Percentiles rank a stretch among this genome's conserved stretches.
Evolutionary conservation across 106 monocot species (phyloP).

Genomic region (Dendrobium chrysotoxum): DNA sequence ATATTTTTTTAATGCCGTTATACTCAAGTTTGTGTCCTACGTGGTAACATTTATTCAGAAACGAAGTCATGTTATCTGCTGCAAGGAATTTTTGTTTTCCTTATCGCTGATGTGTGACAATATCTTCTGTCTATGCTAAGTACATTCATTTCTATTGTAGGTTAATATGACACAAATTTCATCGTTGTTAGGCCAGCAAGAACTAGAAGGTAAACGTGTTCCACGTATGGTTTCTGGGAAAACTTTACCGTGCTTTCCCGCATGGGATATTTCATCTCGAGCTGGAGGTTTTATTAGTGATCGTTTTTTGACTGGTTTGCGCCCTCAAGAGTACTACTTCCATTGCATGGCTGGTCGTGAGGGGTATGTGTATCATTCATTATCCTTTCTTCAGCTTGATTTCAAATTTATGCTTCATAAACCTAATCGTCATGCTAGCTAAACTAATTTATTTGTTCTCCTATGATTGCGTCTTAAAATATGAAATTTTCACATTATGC

Average conservation of each 20-base stretch:
- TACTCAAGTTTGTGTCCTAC: neutral
- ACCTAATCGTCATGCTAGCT: neutral
- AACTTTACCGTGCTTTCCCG: conserved; percentile 92
- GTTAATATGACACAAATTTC: conserved; percentile 97
- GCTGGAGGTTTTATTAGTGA: conserved; percentile 92
- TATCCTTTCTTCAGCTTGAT: neutral
- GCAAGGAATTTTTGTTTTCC: neutral
- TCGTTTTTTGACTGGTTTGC: conserved; percentile 90
- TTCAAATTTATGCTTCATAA: neutral
- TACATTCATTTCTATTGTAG: conserved; percentile 25
- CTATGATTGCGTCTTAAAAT: neutral
- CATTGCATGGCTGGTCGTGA: conserved; percentile 99
- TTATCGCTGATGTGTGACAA: neutral
- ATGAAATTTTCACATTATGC: neutral
- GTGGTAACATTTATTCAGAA: neutral
- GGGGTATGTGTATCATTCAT: conserved; percentile 43
- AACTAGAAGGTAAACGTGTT: conserved; percentile 91
- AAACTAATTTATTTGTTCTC: neutral
- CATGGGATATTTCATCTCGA: conserved; percentile 82
- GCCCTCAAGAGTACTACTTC: conserved; percentile 96
- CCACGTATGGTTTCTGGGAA: conserved; percentile 95
- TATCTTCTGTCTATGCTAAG: neutral
- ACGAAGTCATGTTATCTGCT: neutral
- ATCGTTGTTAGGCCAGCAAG: conserved; percentile 93
- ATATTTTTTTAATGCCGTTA: neutral